Evolutionary conservation across 78 protist genomes (phyloP), one percentile per base, ranked within the genome.

Genomic region (Paulinella micropora): DNA sequence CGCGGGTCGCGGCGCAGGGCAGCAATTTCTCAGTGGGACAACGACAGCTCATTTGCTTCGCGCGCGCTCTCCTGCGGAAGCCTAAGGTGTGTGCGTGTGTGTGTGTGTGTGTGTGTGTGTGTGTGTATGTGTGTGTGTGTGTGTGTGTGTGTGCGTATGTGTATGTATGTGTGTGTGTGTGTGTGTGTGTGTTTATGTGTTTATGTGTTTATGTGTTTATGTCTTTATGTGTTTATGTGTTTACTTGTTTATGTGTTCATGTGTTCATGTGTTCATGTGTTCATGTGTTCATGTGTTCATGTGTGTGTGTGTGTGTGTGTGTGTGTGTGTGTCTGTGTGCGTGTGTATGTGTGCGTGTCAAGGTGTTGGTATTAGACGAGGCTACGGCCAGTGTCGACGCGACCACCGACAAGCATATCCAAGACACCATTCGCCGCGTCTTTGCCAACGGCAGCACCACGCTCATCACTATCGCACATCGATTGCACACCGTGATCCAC

Each of bases 41-140:
- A 29, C 84, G 96, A 0, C 98, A 97, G 93, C 92, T 97, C 34
- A n/a, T 97, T 3, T 96, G 99, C 88, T 26, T 96, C n/a, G 97
- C 95, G 0, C 91, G 99, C 26, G 99, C 99, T 9, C 51, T 97
- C 37, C 90, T 95, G 35, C 79, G 94, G 26, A 0, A 2, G 15
- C 34, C 88, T 6, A 86, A 86, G 69, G n/a, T 51, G 15, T 15
- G 15, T 51, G 15, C 73, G 15, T 51, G 73, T 51, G 15, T 51
- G 15, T 51, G 15, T 51, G 15, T 15, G 15, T 51, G 15, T 51
- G 6, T 51, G 15, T 51, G 15, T 51, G 73, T 51, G 73, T 51
- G 15, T 51, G n/a, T 51, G 15, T 51, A 51, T 51, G 15, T 51
- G 73, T 51, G 73, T 51, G 15, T 51, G 73, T 51, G 15, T 51